Base-by-base conservation (phyloP, 768 basidiomycete genomes). In the Rhizopogon sp. region DNA sequence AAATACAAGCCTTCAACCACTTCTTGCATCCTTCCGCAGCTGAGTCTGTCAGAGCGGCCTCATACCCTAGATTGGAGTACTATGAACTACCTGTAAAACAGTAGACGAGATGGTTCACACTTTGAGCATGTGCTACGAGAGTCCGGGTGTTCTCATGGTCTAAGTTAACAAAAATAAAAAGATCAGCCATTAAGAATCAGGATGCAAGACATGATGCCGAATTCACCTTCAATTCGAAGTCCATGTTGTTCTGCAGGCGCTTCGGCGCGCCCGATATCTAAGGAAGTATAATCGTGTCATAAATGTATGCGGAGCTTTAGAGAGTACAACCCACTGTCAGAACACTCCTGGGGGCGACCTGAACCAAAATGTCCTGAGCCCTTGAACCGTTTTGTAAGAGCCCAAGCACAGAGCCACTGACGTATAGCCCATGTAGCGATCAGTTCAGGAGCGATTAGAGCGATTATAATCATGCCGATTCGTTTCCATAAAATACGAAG, bases 401-500 rank as follows among this genome's bases (percentile, higher is more conserved):
- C 9, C 1, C 16, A 50, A 4, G 64, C 55, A 8, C 53, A 44
- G 16, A 60, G 3, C 58, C 64, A 62, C 45, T 69, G 63, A 11
- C 58, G 39, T 8, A 55, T 44, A 16, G 62, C 62, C 58, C 61
- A 66, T 35, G 56, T 22, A 9, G 61, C 55, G 1, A 66, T 59
- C 0, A 68, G 16, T 25, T 66, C 66, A 1, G 66, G 64, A 20
- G 64, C 59, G n/a, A 68, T 25, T 3, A 66, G 28, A n/a, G 58
- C 66, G 1, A 60, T 3, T 10, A 59, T 3, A 39, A 65, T 63
- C 1, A 61, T 54, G 6, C 35, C 7, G 11, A 64, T 11, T 22
- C 54, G 53, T 13, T 42, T 31, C 28, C 11, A 2, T 31, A 53
- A 22, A 17, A 42, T 39, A 3, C 29, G 28, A 41, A 14, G 3